Evolutionary conservation across 1,139 yeast species (phyloP).

Genomic region (Blastobotrys elegans): DNA sequence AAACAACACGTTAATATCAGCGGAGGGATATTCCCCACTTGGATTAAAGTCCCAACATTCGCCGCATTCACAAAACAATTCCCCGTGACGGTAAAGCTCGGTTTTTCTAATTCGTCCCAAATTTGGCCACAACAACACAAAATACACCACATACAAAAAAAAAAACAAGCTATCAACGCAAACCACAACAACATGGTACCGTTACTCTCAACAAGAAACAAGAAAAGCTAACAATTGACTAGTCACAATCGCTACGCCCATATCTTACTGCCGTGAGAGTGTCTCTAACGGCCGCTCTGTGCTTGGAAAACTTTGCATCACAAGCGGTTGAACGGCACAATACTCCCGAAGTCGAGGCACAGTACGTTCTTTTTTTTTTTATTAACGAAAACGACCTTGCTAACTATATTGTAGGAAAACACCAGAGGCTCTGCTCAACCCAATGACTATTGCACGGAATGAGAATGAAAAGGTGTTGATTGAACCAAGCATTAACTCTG

Average conservation of each 20-base stretch:
- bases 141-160: background rate
- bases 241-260: constrained; percentile 85
- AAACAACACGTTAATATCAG: too few relatives aligned
- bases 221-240: background rate
- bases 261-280: constrained; percentile 90
- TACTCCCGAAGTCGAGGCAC: constrained; percentile 92
- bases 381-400: background rate
- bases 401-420: constrained; percentile 42
- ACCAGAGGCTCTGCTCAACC: constrained; percentile 80
- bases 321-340: constrained; percentile 96
- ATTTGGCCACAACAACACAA: background rate
- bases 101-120: background rate
- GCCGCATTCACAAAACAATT: too few relatives aligned
- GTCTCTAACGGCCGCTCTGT: constrained; percentile 91
- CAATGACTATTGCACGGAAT: constrained; percentile 87
- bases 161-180: background rate
- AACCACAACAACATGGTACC: background rate
- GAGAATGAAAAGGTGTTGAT: constrained; percentile 89
- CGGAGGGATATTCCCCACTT: too few relatives aligned
- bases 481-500: constrained; percentile 88
- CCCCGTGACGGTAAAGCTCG: too few relatives aligned
- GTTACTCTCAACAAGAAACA: background rate
- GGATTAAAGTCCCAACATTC: too few relatives aligned
- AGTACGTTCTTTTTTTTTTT: constrained; percentile 29
- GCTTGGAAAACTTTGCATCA: constrained; percentile 90